These are phyloP conservation scores for Teunomyces lycoperdinae DNA, from an alignment of 805 yeast species.

Conservation along the genomic window DNA sequence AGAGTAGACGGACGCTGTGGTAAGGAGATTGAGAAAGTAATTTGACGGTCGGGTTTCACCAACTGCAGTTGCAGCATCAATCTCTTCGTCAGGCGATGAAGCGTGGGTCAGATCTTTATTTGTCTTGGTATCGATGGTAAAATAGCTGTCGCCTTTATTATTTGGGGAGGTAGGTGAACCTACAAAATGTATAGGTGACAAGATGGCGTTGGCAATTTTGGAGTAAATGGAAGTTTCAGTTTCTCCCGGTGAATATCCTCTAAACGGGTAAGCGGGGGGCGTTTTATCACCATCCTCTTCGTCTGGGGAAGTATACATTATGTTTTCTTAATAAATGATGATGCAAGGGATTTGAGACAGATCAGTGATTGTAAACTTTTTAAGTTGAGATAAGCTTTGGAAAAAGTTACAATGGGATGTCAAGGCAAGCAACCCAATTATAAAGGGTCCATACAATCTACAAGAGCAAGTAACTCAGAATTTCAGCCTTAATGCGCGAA, in stretches of 20 bases:
- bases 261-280: not conserved
- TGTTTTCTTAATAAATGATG: not conserved
- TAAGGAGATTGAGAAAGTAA: conserved; percentile 26
- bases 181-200: not conserved
- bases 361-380: not conserved
- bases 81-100: conserved; percentile 18
- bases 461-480: not conserved
- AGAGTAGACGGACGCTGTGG: conserved; percentile 29
- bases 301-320: not conserved
- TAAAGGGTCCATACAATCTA: not conserved
- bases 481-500: not conserved
- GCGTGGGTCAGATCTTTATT: not conserved
- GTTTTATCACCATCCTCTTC: not conserved
- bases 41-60: conserved; percentile 22
- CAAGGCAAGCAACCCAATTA: not conserved
- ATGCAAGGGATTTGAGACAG: not conserved
- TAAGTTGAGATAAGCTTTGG: not conserved
- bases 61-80: conserved; percentile 26
- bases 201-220: conserved; percentile 1
- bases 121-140: not conserved
- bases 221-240: conserved; percentile 2
- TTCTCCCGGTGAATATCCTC: not conserved
- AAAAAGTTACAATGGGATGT: not conserved
- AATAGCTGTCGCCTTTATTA: not conserved
- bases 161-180: not conserved